Evolutionary conservation across 2,329 filamentous ascomycete genomes (phyloP), one percentile per base, ranked within the genome.

Genomic region (Pezicula carpinea): DNA sequence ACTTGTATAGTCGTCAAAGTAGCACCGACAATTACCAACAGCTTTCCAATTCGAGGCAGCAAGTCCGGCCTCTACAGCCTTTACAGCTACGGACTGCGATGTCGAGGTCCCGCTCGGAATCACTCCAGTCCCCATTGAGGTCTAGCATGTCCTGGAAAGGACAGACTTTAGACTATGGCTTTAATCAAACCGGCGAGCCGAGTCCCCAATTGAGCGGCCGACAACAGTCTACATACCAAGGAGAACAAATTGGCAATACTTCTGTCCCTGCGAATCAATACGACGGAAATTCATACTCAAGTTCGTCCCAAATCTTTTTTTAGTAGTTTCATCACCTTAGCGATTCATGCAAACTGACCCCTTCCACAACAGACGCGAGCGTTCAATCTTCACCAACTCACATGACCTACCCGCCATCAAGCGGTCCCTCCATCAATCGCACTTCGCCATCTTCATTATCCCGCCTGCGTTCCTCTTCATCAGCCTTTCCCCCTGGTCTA

Each of bases 141-240:
- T 72, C 79, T 8, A 79, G 75, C 58, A 79, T 82, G 75, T 76
- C 78, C 11, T 83, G 80, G 80, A 82, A 82, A 61, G 75, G 76
- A 13, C 76, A 79, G 51, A 68, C 74, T 1, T 72, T 82, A 47
- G 77, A 81, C 56, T 83, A 81, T 59, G 55, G 48, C 19, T 71
- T 68, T 10, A 81, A 79, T 56, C 69, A 74, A 44, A 66, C 65
- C 14, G 66, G 67, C 7, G 70, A 68, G 47, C 60, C 64, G 6
- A 79, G 74, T 56, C 71, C 77, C 3, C 69, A 67, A 42, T 64
- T 75, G 31, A 65, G 66, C 36, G 69, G 70, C 34, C 67, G 76
- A 42, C 74, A 76, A 31, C 69, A 70, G 38, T 69, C 75, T 22
- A 55, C 75, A 26, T 82, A 80, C 49, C 73, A 73, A 44, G 62